Evolutionary conservation across 345 rosid species (phyloP), one percentile per base, ranked within the genome.

Genomic region (Bruguiera gymnorhiza): DNA sequence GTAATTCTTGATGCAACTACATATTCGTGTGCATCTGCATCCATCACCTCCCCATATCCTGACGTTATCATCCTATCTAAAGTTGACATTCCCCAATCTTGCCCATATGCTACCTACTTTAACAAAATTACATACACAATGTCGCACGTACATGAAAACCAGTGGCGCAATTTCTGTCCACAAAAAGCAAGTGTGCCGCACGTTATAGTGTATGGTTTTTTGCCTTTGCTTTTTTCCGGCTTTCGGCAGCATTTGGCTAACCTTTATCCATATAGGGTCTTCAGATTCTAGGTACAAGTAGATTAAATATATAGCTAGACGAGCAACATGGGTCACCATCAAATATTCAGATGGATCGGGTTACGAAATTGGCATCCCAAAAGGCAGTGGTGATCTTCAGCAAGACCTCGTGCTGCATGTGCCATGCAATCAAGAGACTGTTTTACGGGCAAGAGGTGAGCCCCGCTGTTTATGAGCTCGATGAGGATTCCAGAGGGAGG

Each of bases 301-400:
- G 51, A 29, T 39, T 70, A 32, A 19, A 65, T 8, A 39, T 70
- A 43, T 70, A 18, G 37, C 2, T 52, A 57, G 36, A 63, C 20
- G 15, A 74, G 68, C 78, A 79, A 66, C 62, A 72, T 57, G 70
- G n/a, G 79, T 75, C 87, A 24, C 51, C 26, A n/a, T 85, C 84
- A 76, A 59, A 27, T 56, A 8, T 65, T 70, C 34, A 48, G 15
- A 94, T 94, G 98, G 98, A 94, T 71, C 73, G 86, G 21, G 86
- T 94, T 10, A 82, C 82, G 20, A 94, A 80, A 73, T 69, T 94
- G 73, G 93, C 90, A 18, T 85, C 96, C 1, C 95, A 89, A 62
- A 94, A 85, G 83, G 96, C 96, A n/a, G 97, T 94, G 82, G 97
- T 94, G 86, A 94, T 91, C 56, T 94, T 91, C 86, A 91, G 97